Percentiles rank a stretch among this genome's conserved stretches.
Conservation (phyloP, 2,329 filamentous ascomycete species). For the Alternaria sp. region DNA sequence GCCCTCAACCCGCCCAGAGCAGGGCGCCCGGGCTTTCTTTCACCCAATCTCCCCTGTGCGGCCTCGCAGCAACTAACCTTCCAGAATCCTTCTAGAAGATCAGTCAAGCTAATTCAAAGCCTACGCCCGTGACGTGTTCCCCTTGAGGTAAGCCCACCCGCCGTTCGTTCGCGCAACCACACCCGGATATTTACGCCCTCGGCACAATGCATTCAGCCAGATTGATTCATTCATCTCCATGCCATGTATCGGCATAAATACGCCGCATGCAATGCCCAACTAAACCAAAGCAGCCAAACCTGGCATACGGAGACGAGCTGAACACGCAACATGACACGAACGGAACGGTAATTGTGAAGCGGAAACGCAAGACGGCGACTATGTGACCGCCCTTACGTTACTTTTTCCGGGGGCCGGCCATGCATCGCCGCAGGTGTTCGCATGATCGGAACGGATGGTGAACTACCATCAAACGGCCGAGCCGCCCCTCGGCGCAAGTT, state of each 20-base stretch:
- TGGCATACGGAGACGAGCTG: conserved; percentile 19
- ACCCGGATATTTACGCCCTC: conserved; percentile 10
- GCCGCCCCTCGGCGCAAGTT: conserved; percentile 5
- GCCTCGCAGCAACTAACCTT: conserved; percentile 10
- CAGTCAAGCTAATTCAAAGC: conserved; percentile 10
- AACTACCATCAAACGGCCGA: conserved; percentile 42
- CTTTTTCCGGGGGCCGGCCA: conserved; percentile 20
- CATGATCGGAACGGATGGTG: conserved; percentile 31
- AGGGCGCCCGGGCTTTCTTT: conserved; percentile 5
- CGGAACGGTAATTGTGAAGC: conserved; percentile 5
- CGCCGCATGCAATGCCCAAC: conserved; percentile 20
- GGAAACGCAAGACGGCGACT: conserved; percentile 9
- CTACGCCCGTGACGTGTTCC: conserved; percentile 13
- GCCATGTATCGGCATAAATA: conserved; percentile 25
- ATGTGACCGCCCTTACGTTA: conserved; percentile 19
- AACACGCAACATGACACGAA: conserved; percentile 28
- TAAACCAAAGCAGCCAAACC: conserved; percentile 20
- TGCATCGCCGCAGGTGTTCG: conserved; percentile 21
- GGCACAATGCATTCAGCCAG: conserved; percentile 25
- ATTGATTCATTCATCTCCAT: conserved; percentile 6
- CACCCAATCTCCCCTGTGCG: conserved; percentile 11
- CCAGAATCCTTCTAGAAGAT: conserved; percentile 29
- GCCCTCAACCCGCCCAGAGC: conserved; percentile 12
- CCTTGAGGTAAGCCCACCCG: conserved; percentile 16
- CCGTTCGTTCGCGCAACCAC: conserved; percentile 18